Base-by-base conservation (phyloP, 495 filamentous ascomycete species). In the Pyrenopolyporus hunteri region DNA sequence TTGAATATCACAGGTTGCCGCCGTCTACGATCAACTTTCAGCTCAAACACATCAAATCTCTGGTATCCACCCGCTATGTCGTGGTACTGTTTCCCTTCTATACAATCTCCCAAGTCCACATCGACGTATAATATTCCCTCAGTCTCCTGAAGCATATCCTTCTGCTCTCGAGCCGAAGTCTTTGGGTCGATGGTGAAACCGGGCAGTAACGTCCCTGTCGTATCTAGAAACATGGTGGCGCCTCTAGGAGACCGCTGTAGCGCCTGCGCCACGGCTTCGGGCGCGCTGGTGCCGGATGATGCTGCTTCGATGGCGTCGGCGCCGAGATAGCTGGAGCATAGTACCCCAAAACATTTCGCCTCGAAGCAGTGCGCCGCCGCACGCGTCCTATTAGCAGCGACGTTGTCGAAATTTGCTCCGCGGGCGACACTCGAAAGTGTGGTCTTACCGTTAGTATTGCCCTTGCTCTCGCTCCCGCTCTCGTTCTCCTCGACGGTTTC, bases 11-110 rank as follows among this genome's bases (percentile, higher is more conserved):
- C 32, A 3, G 62, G 49, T 14, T 56, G 20, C 29, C 50, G 66
- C 9, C 66, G 59, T n/a, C 14, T 53, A 9, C 76, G 60, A 57
- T 77, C 63, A 4, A 79, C 75, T 25, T 70, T 70, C 7, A 80
- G 35, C 25, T 77, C 55, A 45, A 79, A 79, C 11, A 80, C 66
- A 61, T 79, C 75, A 9, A 72, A 53, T 31, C 77, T 48, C 60
- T 80, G 77, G 62, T 80, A 79, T 5, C 70, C 74, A 4, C 74
- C 77, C 1, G 71, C 74, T 3, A 76, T 59, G 64, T 80, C 77
- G 49, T 79, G 76, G 42, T 72, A 78, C 57, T 79, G 76, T 54
- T 79, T 80, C 11, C 70, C 71, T 48, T 80, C 76, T 20, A 80
- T 53, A n/a, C 70, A 73, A 11, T 56, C 59, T 5, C 66, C 63